Base-by-base conservation (phyloP, 2,329 filamentous ascomycete species). In the Cladophialophora chaetospira region DNA sequence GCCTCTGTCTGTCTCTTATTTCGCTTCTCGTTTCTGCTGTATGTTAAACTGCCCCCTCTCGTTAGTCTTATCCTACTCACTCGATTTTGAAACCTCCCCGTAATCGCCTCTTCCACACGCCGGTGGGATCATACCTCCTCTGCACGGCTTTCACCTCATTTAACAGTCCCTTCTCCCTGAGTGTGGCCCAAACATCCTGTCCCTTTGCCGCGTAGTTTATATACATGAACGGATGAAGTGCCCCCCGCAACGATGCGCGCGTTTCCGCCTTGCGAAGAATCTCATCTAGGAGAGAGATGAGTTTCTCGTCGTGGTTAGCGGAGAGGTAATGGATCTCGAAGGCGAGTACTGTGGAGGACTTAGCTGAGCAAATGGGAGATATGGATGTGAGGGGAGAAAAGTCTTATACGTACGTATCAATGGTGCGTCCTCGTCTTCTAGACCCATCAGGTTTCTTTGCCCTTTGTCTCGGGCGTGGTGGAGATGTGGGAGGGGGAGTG, bases 401-500 rank as follows among this genome's bases (percentile, higher is more conserved):
- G n/a, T n/a, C n/a, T n/a, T n/a, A 6, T 26, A 47, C 44, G 8
- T 33, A 33, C 26, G 15, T 13, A 47, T 29, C 44, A 47, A 10
- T 5, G 44, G 23, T 17, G 17, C 44, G 8, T 17, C 44, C 29
- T 33, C 26, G 26, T 47, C 28, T 3, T 47, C 26, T 19, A 47
- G 44, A 11, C 25, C 13, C 44, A 19, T 47, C 9, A 45, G 42
- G 25, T 45, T 45, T 28, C 23, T 28, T 8, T 6, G 11, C 10
- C 42, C 42, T 15, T n/a, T 15, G 21, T 3, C 13, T n/a, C n/a
- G n/a, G n/a, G n/a, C 36, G 4, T 40, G 15, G 2, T 2, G 29
- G 5, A 50, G 31, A 17, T 50, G 47, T 11, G 47, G 31, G n/a
- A 50, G 35, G 13, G 47, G 36, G 10, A 50, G 33, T 13, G 47